phyloP scores from a whole-genome alignment of 2,329 filamentous ascomycete genomes.

The Teratosphaeria nubilosa region DNA sequence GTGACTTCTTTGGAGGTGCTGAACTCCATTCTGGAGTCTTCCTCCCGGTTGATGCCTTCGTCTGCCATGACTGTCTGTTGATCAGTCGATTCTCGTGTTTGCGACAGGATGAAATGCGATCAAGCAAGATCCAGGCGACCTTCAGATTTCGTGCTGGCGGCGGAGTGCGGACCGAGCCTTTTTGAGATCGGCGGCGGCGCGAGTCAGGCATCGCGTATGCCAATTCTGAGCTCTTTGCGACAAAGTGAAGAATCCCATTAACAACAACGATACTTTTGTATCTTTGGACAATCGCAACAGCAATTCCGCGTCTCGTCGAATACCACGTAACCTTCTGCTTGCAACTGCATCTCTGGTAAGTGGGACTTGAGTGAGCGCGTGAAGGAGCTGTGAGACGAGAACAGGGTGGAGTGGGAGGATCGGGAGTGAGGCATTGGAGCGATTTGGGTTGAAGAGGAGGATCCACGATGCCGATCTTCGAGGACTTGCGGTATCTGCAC shows the following conservation, averaged over 20 bases:
- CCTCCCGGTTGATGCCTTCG: constrained; percentile 72
- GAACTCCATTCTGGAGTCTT: constrained; percentile 96
- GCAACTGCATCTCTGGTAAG: background rate
- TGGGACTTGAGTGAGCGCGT: background rate
- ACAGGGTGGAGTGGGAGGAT: background rate
- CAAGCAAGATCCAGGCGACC: background rate
- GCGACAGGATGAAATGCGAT: background rate
- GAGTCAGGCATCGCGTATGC: background rate
- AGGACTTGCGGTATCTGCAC: constrained; percentile 87
- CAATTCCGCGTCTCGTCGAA: background rate
- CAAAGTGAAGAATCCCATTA: background rate
- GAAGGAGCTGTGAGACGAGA: background rate
- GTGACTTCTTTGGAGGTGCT: constrained; percentile 64
- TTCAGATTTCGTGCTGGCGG: background rate
- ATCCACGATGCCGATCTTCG: constrained; percentile 50
- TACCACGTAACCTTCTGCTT: background rate
- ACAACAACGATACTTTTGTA: background rate
- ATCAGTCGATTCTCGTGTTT: background rate
- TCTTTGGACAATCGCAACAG: background rate
- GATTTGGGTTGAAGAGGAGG: constrained; percentile 35
- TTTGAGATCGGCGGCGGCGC: background rate
- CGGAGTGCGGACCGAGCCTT: background rate
- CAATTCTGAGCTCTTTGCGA: background rate
- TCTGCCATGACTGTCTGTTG: constrained; percentile 60
- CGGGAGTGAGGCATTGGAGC: background rate